A percentile compares a stretch with the other conserved stretches of the same genome.
phyloP scores from a whole-genome alignment of 129 eudicot genomes.

The Smallanthus sonchifolius region DNA sequence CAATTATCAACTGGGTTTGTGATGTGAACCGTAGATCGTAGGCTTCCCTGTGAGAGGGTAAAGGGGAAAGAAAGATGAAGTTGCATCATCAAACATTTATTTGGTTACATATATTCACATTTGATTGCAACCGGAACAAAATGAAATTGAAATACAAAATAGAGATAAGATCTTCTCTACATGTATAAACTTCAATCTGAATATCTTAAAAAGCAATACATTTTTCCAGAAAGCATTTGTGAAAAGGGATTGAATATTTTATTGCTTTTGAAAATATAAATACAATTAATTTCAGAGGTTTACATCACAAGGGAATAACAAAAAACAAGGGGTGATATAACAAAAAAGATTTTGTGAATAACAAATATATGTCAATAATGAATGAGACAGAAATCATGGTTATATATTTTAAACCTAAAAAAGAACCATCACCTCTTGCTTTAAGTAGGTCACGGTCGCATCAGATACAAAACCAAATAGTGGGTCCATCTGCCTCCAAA shows the following conservation, averaged over 20 bases:
- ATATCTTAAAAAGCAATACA: too few relatives aligned
- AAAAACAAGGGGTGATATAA: neutral
- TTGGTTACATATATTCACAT: neutral
- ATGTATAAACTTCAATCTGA: too few relatives aligned
- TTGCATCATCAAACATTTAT: neutral
- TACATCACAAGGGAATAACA: neutral
- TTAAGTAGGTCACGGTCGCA: slow-evolving; percentile 43
- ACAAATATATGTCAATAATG: neutral
- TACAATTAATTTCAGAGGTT: neutral
- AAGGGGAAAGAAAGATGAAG: neutral
- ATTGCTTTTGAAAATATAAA: neutral
- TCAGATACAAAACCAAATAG: slow-evolving; percentile 63
- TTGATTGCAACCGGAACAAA: neutral
- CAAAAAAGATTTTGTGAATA: neutral
- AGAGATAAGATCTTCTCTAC: neutral
- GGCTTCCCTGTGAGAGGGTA: slow-evolving; percentile 33
- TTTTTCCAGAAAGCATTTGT: neutral
- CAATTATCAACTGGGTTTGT: slow-evolving; percentile 28
- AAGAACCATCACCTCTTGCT: slow-evolving; percentile 50
- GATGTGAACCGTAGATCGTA: slow-evolving; percentile 24
- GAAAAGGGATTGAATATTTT: neutral
- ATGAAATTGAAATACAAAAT: neutral
- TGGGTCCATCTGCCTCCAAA: slow-evolving; percentile 83
- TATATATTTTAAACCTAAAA: neutral
- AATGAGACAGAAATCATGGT: neutral